These are phyloP conservation scores for Ganoderma meredithae DNA, from an alignment of 1,284 basidiomycete species.

Conservation along the genomic window DNA sequence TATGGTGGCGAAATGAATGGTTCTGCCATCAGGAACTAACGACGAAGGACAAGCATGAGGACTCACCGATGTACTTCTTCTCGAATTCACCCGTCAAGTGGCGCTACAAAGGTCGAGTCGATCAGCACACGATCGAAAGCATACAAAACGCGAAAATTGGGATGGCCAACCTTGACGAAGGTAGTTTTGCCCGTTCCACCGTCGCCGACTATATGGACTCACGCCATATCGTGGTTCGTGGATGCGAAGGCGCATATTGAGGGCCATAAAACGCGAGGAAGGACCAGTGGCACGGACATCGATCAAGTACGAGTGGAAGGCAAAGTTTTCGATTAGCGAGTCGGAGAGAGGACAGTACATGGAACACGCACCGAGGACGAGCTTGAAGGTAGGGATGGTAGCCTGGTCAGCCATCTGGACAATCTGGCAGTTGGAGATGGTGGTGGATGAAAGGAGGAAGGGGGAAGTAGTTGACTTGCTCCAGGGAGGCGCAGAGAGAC, in stretches of 20 bases:
- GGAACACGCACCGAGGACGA: constrained; percentile 85
- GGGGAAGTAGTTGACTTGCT: constrained; percentile 27
- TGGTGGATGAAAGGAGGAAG: constrained; percentile 39
- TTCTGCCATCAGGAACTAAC: constrained; percentile 13
- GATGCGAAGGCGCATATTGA: constrained; percentile 20
- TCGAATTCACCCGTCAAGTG: constrained; percentile 99
- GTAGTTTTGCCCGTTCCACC: constrained; percentile 99
- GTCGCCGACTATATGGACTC: constrained; percentile 80
- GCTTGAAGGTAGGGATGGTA: constrained; percentile 94
- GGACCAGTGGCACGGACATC: constrained; percentile 39
- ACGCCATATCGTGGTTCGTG: constrained; percentile 29
- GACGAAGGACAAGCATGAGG: constrained; percentile 9
- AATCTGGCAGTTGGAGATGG: constrained; percentile 37
- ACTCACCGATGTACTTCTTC: constrained; percentile 98
- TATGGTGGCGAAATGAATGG: constrained; percentile 36
- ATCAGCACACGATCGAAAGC: constrained; percentile 66
- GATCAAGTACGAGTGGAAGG: constrained; percentile 30
- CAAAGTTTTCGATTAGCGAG: constrained; percentile 29
- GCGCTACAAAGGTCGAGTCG: constrained; percentile 63
- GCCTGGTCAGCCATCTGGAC: constrained; percentile 54
- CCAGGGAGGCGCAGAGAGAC: constrained; percentile 37
- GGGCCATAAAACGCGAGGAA: constrained; percentile 39
- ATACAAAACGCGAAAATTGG: constrained; percentile 30
- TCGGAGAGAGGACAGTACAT: constrained; percentile 27
- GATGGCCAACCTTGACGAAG: constrained; percentile 86